Conservation (phyloP, 2,329 filamentous ascomycete genomes). For the Paradendryphiella salina region DNA sequence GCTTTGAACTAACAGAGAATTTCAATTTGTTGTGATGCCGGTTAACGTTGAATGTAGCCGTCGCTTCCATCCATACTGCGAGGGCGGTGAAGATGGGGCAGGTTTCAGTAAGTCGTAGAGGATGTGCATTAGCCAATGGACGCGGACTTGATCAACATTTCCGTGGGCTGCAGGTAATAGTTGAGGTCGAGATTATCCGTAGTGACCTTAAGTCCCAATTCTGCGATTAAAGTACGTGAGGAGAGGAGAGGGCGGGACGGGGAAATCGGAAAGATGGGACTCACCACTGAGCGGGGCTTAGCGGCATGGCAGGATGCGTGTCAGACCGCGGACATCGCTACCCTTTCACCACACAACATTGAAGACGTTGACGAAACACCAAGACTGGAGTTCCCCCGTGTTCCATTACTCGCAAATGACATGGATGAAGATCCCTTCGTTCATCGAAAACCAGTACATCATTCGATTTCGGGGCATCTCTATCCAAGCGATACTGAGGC, state of each 20-base stretch:
- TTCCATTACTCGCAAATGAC: constrained; percentile 2
- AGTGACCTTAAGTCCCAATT: not conserved
- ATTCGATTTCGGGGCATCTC: not conserved
- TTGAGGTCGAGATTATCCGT: constrained; percentile 4
- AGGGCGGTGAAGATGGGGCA: not conserved
- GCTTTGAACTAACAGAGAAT: not conserved
- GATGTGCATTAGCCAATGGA: not conserved
- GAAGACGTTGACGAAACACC: not conserved
- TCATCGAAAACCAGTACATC: not conserved
- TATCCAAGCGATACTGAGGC: not conserved
- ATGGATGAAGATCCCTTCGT: not conserved
- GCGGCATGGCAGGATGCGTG: constrained; percentile 1
- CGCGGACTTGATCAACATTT: not conserved
- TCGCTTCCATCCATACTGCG: not conserved
- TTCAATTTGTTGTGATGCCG: not conserved
- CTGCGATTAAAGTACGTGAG: not conserved
- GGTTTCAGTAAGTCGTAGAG: not conserved
- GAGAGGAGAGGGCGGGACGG: constrained; percentile 4
- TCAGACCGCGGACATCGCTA: not conserved
- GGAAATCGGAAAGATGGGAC: constrained; percentile 4
- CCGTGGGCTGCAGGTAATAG: not conserved
- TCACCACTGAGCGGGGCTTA: constrained; percentile 1
- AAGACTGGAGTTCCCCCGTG: not conserved
- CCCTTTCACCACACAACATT: constrained; percentile 1
- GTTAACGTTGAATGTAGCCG: not conserved